Evolutionary conservation across 2,329 filamentous ascomycete genomes (phyloP).

Genomic region (Beauveria caledonica): DNA sequence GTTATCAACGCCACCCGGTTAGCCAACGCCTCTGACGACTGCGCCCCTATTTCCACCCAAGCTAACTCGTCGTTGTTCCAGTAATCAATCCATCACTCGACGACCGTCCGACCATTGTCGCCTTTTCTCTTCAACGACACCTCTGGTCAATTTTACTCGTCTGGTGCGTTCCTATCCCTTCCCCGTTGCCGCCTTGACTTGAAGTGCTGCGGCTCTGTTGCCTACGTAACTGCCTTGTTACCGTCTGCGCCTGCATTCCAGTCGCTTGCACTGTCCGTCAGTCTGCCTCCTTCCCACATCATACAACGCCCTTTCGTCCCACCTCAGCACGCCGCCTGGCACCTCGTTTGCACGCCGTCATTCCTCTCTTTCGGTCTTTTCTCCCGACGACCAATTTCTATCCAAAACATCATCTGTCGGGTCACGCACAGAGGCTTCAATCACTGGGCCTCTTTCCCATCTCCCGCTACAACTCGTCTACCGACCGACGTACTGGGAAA

Average conservation of each 20-base stretch:
- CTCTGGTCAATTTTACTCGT: neutral
- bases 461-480: neutral
- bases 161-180: slow-evolving; percentile 5
- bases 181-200: slow-evolving; percentile 4
- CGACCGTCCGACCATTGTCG: neutral
- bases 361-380: neutral
- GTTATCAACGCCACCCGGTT: neutral
- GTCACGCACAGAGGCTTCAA: neutral
- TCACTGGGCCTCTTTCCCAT: neutral
- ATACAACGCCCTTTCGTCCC: neutral
- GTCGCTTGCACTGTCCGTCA: neutral
- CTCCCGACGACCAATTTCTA: neutral
- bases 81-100: slow-evolving; percentile 1
- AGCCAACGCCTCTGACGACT: neutral
- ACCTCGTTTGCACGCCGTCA: neutral
- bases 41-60: slow-evolving; percentile 1
- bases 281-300: neutral
- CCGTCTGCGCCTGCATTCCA: slow-evolving; percentile 9
- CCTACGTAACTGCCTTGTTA: neutral
- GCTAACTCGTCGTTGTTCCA: neutral
- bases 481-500: neutral
- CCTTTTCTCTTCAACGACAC: neutral
- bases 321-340: neutral
- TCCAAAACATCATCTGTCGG: slow-evolving; percentile 2
- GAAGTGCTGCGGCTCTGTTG: neutral